Evolutionary conservation across 148 eudicot species (phyloP).

Genomic region (Vaccinium vitisidaea): DNA sequence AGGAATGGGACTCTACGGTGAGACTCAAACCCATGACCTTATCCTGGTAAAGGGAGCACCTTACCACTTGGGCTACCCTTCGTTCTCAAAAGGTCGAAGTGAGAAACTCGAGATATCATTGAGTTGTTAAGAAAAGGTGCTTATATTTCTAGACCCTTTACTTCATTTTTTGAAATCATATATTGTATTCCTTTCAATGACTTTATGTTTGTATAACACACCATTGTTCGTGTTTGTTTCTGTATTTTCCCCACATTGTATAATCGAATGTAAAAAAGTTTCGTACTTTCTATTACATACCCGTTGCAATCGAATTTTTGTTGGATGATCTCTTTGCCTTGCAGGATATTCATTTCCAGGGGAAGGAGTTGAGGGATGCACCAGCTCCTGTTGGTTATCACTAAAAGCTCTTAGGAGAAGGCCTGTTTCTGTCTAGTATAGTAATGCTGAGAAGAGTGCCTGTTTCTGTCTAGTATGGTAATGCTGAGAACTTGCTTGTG

Average conservation of each 20-base stretch:
- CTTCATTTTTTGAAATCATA: too few species aligned
- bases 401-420: conserved; percentile 18
- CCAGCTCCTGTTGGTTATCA: conserved; percentile 85
- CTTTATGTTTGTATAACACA: background rate
- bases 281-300: background rate
- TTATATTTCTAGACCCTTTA: too few species aligned
- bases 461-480: background rate
- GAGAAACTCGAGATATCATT: too few species aligned
- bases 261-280: too few species aligned
- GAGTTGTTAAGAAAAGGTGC: too few species aligned
- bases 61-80: too few species aligned
- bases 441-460: background rate
- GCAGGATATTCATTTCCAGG: conserved; percentile 83
- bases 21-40: too few species aligned
- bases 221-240: background rate
- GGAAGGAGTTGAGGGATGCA: conserved; percentile 64
- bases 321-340: background rate
- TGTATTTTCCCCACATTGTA: background rate
- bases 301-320: background rate
- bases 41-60: too few species aligned
- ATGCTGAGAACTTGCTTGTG: background rate
- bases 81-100: too few species aligned
- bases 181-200: background rate
- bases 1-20: too few species aligned
- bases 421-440: background rate